These are phyloP conservation scores for Vaccinium macrocarpon DNA, from an alignment of 148 eudicot genomes.

Conservation along the genomic window DNA sequence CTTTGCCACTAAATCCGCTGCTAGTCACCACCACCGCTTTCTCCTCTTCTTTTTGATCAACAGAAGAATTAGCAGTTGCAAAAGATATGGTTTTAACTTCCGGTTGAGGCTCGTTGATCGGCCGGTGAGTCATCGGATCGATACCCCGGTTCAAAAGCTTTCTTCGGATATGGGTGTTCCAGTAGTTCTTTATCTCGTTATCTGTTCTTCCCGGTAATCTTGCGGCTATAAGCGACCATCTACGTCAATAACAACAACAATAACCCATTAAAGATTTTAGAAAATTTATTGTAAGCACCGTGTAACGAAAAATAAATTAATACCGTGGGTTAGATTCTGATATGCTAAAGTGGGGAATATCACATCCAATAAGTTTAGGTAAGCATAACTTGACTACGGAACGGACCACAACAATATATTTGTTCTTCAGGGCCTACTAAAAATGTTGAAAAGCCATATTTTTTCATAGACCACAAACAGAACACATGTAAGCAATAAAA, in stretches of 20 bases:
- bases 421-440: neutral
- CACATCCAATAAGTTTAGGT: neutral
- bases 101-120: conserved; percentile 37
- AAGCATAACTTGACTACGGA: neutral
- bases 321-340: neutral
- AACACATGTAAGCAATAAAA: too few species aligned
- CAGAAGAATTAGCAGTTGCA: conserved; percentile 16
- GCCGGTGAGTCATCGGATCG: conserved; percentile 77
- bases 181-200: conserved; percentile 87
- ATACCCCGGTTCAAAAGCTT: conserved; percentile 83
- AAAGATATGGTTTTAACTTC: conserved; percentile 48
- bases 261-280: neutral
- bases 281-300: neutral
- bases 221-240: conserved; percentile 96
- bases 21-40: neutral
- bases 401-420: neutral
- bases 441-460: neutral
- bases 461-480: too few species aligned
- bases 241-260: neutral
- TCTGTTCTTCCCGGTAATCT: conserved; percentile 92
- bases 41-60: conserved; percentile 23
- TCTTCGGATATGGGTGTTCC: conserved; percentile 91
- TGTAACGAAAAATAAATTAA: neutral
- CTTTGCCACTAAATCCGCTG: conserved; percentile 14
- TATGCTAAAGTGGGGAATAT: neutral